phyloP scores from a whole-genome alignment of 306 rosid species.

The Acacia melanoxylon region DNA sequence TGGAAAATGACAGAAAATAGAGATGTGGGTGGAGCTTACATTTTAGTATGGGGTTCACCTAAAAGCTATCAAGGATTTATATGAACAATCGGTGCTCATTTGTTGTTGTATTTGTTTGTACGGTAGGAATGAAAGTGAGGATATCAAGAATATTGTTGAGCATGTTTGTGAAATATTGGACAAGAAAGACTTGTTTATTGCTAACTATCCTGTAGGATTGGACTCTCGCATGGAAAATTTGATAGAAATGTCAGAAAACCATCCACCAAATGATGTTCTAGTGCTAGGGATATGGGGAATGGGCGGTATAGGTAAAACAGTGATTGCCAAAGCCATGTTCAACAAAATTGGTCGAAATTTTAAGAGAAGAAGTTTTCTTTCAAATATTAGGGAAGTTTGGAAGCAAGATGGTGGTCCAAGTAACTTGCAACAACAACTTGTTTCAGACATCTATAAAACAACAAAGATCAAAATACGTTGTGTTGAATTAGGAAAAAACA shows the following conservation, averaged over 20 bases:
- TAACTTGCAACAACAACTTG: neutral
- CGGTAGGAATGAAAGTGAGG: neutral
- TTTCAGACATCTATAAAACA: neutral
- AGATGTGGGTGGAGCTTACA: too few species aligned
- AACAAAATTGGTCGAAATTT: neutral
- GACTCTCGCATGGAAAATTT: neutral
- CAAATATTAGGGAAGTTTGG: constrained; percentile 12
- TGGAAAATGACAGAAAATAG: too few species aligned
- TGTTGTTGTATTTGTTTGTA: neutral
- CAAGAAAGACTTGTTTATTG: neutral
- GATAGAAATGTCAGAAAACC: neutral
- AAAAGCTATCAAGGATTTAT: too few species aligned
- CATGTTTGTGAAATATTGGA: neutral
- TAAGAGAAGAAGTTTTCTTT: neutral
- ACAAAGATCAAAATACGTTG: neutral
- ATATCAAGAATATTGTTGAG: neutral
- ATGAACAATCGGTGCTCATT: neutral
- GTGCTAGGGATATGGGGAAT: neutral
- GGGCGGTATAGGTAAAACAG: neutral
- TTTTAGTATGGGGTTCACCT: too few species aligned
- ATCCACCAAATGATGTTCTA: neutral
- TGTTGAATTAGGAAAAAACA: neutral
- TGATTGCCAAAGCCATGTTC: neutral
- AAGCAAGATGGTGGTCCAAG: neutral
- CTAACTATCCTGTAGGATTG: neutral